Percentiles rank a stretch among this genome's conserved stretches.
Evolutionary conservation across 2,329 filamentous ascomycete species (phyloP).

Genomic region (Beauveria medogensis): DNA sequence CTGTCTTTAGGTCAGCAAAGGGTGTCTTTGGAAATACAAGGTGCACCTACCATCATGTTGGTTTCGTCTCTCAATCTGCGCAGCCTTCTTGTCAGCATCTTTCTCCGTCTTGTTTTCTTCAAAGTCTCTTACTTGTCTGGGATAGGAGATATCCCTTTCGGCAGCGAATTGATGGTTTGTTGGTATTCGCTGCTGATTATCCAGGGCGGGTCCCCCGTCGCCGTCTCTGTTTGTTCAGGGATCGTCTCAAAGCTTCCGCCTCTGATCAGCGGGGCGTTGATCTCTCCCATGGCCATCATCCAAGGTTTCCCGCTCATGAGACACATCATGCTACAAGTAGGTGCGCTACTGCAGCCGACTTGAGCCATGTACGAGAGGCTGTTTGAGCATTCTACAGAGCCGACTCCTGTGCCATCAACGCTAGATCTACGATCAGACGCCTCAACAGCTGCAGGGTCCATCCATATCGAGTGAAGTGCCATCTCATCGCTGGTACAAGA

Average conservation of each 20-base stretch:
- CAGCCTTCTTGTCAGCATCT: conserved; percentile 27
- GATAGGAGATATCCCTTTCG: background rate
- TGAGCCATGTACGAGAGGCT: background rate
- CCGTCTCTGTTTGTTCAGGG: background rate
- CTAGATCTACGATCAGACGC: conserved; percentile 5
- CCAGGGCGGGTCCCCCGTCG: background rate
- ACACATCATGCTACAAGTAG: conserved; percentile 1
- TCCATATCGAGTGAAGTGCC: conserved; percentile 1
- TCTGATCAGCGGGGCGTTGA: background rate
- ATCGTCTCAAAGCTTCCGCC: background rate
- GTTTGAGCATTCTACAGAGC: background rate
- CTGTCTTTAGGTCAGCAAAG: conserved; percentile 22
- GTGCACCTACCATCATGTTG: conserved; percentile 54
- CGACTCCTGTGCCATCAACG: background rate
- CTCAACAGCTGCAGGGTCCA: background rate
- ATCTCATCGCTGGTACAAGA: conserved; percentile 9
- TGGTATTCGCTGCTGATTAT: background rate
- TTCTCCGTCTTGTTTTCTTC: background rate
- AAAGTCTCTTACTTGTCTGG: conserved; percentile 2
- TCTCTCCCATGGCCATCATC: background rate
- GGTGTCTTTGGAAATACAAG: too few species aligned
- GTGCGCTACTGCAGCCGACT: conserved; percentile 5
- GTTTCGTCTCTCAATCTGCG: conserved; percentile 56
- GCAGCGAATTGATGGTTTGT: background rate
- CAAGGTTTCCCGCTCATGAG: background rate